Base-by-base conservation (phyloP, 2,329 filamentous ascomycete genomes). In the Colletotrichum siamense region DNA sequence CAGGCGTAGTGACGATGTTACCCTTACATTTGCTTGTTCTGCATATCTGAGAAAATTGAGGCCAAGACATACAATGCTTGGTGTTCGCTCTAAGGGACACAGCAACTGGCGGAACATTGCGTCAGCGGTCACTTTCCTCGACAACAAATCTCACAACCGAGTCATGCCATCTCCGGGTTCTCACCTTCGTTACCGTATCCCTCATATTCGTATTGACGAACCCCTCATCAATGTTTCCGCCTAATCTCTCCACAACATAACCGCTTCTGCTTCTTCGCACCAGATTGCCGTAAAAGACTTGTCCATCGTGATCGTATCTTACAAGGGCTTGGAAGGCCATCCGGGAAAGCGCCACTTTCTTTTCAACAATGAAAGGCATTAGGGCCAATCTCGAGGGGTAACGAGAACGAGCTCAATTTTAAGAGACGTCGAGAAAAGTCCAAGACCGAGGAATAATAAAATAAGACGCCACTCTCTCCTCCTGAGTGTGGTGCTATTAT, bases 11-110 rank as follows among this genome's bases (percentile, higher is more conserved):
- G 26, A 24, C n/a, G 6, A 9, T 30, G 6, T 10, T 13, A 3
- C 6, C 13, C 13, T 44, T 36, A 80, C 79, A 36, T 76, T 73
- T 6, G 78, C 78, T 57, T 78, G 74, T 32, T 79, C 70, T 15
- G 79, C 87, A 82, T 57, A 79, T 26, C 71, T 67, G 16, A 64
- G 55, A 65, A 81, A 82, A 68, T 82, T 82, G 30, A 83, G 71
- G 10, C 81, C 82, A 4, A 82, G 79, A 52, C 81, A 82, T 30
- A 80, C 79, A 24, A 81, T 80, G 24, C n/a, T 28, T 15, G 26
- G 76, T 30, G 44, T 78, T 65, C 22, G 73, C 49, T 59, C 74
- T 66, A n/a, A 65, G 68, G 49, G 78, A 70, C 26, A 79, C 44
- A 73, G 76, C 70, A 72, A 76, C 78, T 30, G 12, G 24, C n/a